phyloP scores from a whole-genome alignment of 768 basidiomycete genomes.

The Russula emetica region DNA sequence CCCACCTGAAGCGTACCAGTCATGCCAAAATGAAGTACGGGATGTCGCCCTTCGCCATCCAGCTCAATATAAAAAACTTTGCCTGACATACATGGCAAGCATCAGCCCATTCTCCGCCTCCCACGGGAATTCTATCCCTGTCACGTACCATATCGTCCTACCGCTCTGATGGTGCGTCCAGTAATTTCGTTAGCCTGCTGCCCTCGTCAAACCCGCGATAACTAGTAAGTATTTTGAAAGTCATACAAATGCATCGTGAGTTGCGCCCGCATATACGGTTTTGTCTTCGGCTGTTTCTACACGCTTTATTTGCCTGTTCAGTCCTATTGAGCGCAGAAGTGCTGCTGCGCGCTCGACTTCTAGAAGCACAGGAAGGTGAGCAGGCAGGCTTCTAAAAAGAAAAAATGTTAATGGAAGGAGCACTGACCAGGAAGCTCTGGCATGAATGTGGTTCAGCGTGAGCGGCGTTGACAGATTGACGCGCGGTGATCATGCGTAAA shows the following conservation, averaged over 20 bases:
- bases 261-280: conserved; percentile 57
- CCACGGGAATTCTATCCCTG: background rate
- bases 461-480: background rate
- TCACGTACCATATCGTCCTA: conserved; percentile 57
- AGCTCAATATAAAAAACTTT: conserved; percentile 67
- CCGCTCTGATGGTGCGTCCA: conserved; percentile 45
- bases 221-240: background rate
- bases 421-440: conserved; percentile 24
- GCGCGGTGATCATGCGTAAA: too few species aligned
- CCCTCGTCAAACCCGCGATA: conserved; percentile 5
- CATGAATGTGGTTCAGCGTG: conserved; percentile 1
- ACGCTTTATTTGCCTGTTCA: conserved; percentile 48
- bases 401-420: background rate
- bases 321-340: conserved; percentile 49
- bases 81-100: conserved; percentile 39
- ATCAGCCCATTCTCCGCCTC: background rate
- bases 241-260: conserved; percentile 60
- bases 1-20: conserved; percentile 73
- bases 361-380: conserved; percentile 29
- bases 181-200: conserved; percentile 51
- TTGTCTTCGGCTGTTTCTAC: conserved; percentile 58
- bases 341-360: conserved; percentile 69
- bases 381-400: background rate
- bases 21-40: conserved; percentile 82
- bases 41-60: conserved; percentile 54